Evolutionary conservation across 768 basidiomycete genomes (phyloP), one percentile per base, ranked within the genome.

Genomic region (Sporobolomyces pararoseus): DNA sequence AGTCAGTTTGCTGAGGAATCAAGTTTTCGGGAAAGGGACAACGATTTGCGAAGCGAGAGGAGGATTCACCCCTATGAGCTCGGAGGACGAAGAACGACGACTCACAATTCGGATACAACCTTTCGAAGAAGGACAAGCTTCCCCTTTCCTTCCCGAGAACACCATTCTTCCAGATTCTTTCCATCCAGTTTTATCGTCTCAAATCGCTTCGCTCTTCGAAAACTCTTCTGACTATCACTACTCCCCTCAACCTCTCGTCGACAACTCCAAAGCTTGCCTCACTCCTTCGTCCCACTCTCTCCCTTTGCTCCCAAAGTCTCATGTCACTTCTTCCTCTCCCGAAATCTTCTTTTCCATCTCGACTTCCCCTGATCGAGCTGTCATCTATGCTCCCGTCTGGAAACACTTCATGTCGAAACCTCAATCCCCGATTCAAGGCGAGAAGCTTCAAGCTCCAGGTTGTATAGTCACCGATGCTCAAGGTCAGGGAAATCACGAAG

Each of bases 381-480:
- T 63, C 50, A 35, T 19, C n/a, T 63, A 50, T 42, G 60, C 72
- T 7, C 42, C 67, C 0, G 13, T 66, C 2, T 69, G 67, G 65
- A 25, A 7, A 6, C 68, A 66, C 62, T 73, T 66, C 68, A 65
- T 73, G 65, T 21, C 49, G 23, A n/a, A 23, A 17, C 23, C 47
- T 29, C 19, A 27, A 19, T 3, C 1, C n/a, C n/a, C n/a, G n/a
- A 10, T 3, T n/a, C 9, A 0, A 4, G 34, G 21, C 16, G 7
- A n/a, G 32, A 32, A 35, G 37, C 55, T 47, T 4, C 17, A 6
- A 12, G 60, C 65, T 16, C 60, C 63, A 4, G 54, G 65, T 25
- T 73, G 72, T 46, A 4, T 73, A 61, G 62, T 73, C 10, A 70
- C 66, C 7, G 65, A 73, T 21, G 68, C 72, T 6, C 49, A 59